Base-by-base conservation (phyloP, 108 stramenopile species). In the Discostella pseudostelligera region DNA sequence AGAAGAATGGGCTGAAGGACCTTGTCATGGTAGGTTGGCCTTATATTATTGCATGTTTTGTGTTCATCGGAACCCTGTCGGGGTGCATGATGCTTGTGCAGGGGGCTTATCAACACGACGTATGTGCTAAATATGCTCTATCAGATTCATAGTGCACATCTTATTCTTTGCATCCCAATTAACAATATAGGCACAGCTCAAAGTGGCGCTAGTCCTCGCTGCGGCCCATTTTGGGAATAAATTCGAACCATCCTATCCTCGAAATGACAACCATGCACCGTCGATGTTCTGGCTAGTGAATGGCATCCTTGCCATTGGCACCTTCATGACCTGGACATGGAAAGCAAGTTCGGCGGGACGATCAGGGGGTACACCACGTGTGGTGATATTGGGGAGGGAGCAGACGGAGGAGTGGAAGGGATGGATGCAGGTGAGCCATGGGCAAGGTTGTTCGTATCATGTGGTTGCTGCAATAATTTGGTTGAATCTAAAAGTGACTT, bases 371-470 rank as follows among this genome's bases (percentile, higher is more conserved):
- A 37, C 67, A 14, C 65, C 80, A n/a, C 76, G 86, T 12, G 80
- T 87, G n/a, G 56, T 81, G 13, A 55, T 83, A 14, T 65, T 87
- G 59, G 71, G 71, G 7, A 77, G 86, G 49, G 69, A 80, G 53
- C 86, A 87, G 65, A 87, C 86, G 25, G 86, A 87, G 74, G 96
- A 97, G 69, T 97, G 96, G 96, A 97, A 97, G 71, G 96, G 96
- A 28, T 97, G 96, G 96, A 97, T 97, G 96, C 96, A 97, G 82
- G 50, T 78, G 46, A 50, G 87, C 86, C 50, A 16, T 74, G 87
- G 76, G 55, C 57, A 36, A 42, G 63, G 56, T 12, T n/a, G 21
- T 32, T 17, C 61, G 24, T 47, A n/a, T n/a, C 8, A 56, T 65
- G 13, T 50, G 16, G 49, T 7, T 60, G 16, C 7, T 19, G 21